Conservation (phyloP, 2,329 filamentous ascomycete genomes). For the Coniochaeta sp. region DNA sequence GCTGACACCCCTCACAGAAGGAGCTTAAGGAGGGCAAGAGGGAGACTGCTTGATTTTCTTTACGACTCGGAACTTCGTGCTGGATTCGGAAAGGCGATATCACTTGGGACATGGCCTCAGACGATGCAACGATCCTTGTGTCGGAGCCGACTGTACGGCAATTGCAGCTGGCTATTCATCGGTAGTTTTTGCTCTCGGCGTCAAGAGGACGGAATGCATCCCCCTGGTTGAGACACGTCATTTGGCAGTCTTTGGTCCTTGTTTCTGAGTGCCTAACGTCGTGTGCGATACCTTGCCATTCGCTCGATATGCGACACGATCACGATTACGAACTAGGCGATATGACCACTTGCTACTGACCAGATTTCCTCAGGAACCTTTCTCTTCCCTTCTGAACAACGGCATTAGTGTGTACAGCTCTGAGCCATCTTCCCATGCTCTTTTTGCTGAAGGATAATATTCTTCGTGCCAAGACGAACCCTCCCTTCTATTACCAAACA, state of each 20-base stretch:
- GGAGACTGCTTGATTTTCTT: slow-evolving; percentile 22
- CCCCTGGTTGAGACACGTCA: slow-evolving; percentile 9
- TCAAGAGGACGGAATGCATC: slow-evolving; percentile 17
- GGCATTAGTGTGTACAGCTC: slow-evolving; percentile 56
- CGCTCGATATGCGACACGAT: neutral
- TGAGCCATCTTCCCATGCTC: slow-evolving; percentile 39
- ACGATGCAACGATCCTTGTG: slow-evolving; percentile 15
- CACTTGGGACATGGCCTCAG: slow-evolving; percentile 13
- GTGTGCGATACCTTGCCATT: neutral
- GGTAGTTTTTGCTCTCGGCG: slow-evolving; percentile 15
- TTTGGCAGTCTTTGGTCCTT: slow-evolving; percentile 4
- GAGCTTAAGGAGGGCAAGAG: slow-evolving; percentile 85
- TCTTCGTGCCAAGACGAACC: slow-evolving; percentile 45
- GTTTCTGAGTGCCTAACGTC: neutral
- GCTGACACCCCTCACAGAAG: slow-evolving; percentile 56
- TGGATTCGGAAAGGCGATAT: slow-evolving; percentile 8
- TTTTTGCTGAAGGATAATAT: slow-evolving; percentile 46
- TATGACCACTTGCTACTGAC: neutral
- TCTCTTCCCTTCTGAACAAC: slow-evolving; percentile 17
- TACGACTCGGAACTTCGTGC: slow-evolving; percentile 8
- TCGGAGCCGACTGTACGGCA: slow-evolving; percentile 6
- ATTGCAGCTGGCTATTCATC: slow-evolving; percentile 15
- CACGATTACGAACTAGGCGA: neutral
- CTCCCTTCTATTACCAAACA: slow-evolving; percentile 52
- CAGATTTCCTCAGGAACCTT: neutral